phyloP scores from a whole-genome alignment of 2,329 filamentous ascomycete genomes.

The Sclerotiophoma versabilis region DNA sequence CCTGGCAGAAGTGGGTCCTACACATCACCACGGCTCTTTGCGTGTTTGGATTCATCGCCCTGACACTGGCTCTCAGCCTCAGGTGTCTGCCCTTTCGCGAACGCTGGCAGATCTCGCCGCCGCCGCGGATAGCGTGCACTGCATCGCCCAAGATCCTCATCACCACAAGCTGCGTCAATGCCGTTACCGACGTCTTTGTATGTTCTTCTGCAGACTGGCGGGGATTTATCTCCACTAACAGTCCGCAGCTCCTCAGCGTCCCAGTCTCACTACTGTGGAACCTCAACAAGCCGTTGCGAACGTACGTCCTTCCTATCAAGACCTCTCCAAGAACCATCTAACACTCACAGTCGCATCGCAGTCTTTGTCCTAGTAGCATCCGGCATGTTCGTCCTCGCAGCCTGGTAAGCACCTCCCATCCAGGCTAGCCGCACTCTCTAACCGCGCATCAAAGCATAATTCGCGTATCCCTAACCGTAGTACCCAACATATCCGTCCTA shows the following conservation, averaged over 20 bases:
- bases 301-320: neutral
- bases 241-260: slow-evolving; percentile 9
- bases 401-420: neutral
- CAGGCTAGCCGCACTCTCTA: neutral
- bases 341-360: slow-evolving; percentile 1
- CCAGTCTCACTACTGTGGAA: slow-evolving; percentile 24
- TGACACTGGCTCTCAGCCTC: slow-evolving; percentile 14
- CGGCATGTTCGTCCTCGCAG: slow-evolving; percentile 21
- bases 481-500: slow-evolving; percentile 19
- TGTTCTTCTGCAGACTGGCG: neutral
- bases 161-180: slow-evolving; percentile 20
- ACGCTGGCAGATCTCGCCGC: slow-evolving; percentile 15
- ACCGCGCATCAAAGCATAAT: slow-evolving; percentile 4
- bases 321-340: neutral
- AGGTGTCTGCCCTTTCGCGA: slow-evolving; percentile 11
- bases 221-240: neutral
- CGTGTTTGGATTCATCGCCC: slow-evolving; percentile 7
- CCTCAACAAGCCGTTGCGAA: slow-evolving; percentile 16
- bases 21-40: slow-evolving; percentile 13
- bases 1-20: slow-evolving; percentile 19
- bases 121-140: slow-evolving; percentile 12
- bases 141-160: slow-evolving; percentile 19
- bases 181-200: slow-evolving; percentile 18
- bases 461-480: slow-evolving; percentile 20
- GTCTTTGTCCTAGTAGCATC: slow-evolving; percentile 21